Base-by-base conservation (phyloP, 371 early-diverging fungal species). In the Mortierella sp. region DNA sequence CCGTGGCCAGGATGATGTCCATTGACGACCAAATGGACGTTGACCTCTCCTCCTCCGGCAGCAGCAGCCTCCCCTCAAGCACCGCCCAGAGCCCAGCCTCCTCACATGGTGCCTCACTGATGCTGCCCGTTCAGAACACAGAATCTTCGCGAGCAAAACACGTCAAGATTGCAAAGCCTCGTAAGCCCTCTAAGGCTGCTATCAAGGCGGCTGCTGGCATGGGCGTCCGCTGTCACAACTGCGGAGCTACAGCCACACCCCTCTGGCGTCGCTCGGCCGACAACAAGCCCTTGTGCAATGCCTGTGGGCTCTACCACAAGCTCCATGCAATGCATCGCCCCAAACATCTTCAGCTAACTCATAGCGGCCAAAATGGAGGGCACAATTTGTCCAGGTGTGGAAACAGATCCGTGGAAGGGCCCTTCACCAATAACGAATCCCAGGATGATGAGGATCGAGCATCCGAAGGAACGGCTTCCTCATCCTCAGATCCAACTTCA, bases 261-360 rank as follows among this genome's bases (percentile, higher is more conserved):
- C 87, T 98, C 15, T 99, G 99, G 99, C 85, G 99, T 32, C 82
- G 97, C 47, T 92, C 93, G 19, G 87, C 87, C 28, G 82, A 93
- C 53, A 95, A 94, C 47, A 88, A 94, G 56, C 72, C 90, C 5
- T 82, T 98, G 21, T 99, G 99, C 84, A 99, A 98, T 81, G 97
- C 99, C 19, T 99, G 99, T 70, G 98, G 98, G 0, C 82, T 99
- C 34, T 99, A 97, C 79, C 90, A 88, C 58, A 93, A 93, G 78
- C 82, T 96, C 24, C 98, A 97, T 67, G 84, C 89, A 60, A 80
- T 82, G 41, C 86, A 89, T 43, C 85, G 92, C 15, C 91, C 92
- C 37, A 85, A 72, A 58, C 73, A 83, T 27, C 39, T 60, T 24
- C 60, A 60, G 24, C 80, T 72, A 23, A 61, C 67, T 4, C 23